Evolutionary conservation across 164 flowering plant genomes (phyloP).

Genomic region (Pachysandra terminalis): DNA sequence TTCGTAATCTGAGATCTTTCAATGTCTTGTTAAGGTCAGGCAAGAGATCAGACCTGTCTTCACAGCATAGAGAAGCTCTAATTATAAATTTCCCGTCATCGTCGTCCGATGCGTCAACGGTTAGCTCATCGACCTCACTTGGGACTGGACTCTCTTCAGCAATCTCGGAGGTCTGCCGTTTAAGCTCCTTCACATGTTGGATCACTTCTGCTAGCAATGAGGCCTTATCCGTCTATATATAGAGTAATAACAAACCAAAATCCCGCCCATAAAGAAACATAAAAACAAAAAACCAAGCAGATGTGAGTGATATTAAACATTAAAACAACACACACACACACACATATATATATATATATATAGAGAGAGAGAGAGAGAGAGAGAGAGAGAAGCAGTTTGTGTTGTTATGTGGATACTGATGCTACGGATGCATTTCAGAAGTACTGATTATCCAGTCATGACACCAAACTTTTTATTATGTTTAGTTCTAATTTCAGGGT

Average conservation of each 20-base stretch:
- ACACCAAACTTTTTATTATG: too few relatives aligned
- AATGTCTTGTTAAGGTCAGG: conserved; percentile 84
- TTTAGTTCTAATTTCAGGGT: too few relatives aligned
- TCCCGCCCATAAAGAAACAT: neutral
- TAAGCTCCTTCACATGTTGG: conserved; percentile 33
- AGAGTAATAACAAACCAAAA: neutral
- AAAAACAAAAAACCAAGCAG: neutral
- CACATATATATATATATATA: too few relatives aligned
- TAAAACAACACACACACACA: neutral
- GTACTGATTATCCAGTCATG: too few relatives aligned
- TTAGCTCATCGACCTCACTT: conserved; percentile 36
- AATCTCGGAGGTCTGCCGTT: conserved; percentile 24
- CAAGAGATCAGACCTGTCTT: conserved; percentile 81
- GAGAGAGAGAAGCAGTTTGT: too few relatives aligned
- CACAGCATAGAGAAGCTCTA: conserved; percentile 93
- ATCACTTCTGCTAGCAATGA: conserved; percentile 38
- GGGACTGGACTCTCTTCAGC: conserved; percentile 17
- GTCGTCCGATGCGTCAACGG: conserved; percentile 63
- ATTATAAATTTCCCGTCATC: conserved; percentile 68
- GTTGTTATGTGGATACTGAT: too few relatives aligned
- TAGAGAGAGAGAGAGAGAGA: too few relatives aligned
- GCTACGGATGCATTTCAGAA: too few relatives aligned
- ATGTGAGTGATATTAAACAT: neutral
- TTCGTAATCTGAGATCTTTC: conserved; percentile 65
- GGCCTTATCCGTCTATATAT: conserved; percentile 43